phyloP scores from a whole-genome alignment of 331 rosid species.

The Saraca asoca region DNA sequence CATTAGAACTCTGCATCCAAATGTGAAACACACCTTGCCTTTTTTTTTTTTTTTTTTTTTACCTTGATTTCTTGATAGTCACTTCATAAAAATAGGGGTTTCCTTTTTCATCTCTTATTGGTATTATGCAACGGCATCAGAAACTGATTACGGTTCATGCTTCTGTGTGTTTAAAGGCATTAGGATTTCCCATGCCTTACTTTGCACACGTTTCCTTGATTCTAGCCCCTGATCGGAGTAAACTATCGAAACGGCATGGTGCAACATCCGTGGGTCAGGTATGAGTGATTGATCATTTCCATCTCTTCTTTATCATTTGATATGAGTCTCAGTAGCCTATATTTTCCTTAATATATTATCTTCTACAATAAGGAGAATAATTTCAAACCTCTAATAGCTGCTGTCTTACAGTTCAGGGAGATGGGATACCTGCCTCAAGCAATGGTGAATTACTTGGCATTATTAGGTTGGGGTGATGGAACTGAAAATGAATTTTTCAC shows the following conservation, averaged over 20 bases:
- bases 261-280: conserved; percentile 99
- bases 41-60: not conserved
- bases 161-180: conserved; percentile 60
- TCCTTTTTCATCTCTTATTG: not conserved
- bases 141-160: conserved; percentile 33
- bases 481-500: conserved; percentile 88
- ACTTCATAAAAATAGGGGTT: not conserved
- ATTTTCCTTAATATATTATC: conserved; percentile 20
- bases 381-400: conserved; percentile 33
- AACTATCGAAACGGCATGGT: conserved; percentile 95
- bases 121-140: conserved; percentile 8
- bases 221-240: conserved; percentile 95
- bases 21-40: too few relatives aligned
- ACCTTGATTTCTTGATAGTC: not conserved
- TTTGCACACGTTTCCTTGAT: conserved; percentile 97
- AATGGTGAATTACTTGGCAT: conserved; percentile 85
- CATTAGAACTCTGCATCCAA: too few relatives aligned
- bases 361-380: not conserved
- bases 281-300: conserved; percentile 21
- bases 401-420: conserved; percentile 68
- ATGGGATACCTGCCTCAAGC: conserved; percentile 93
- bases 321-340: conserved; percentile 2
- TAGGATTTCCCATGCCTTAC: conserved; percentile 82
- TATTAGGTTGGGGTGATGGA: conserved; percentile 99
- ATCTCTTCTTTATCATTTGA: conserved; percentile 11